Evolutionary conservation across 1,284 basidiomycete genomes (phyloP).

Genomic region (Tylopilus orsonianus): DNA sequence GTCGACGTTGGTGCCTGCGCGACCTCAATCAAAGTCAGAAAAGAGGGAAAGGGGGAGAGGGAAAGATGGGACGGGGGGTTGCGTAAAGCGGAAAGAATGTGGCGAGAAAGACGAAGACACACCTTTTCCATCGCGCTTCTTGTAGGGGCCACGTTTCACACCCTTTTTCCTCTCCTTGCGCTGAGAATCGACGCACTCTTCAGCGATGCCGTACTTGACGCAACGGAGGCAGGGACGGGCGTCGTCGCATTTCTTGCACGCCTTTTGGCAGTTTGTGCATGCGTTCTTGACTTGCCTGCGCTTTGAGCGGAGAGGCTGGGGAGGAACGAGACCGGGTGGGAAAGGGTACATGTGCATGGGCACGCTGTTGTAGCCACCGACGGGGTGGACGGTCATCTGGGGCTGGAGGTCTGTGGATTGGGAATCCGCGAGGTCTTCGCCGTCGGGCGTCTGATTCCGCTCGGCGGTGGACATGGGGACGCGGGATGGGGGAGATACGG

Average conservation of each 20-base stretch:
- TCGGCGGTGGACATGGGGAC: conserved; percentile 33
- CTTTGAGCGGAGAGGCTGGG: conserved; percentile 61
- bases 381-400: conserved; percentile 51
- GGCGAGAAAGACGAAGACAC: conserved; percentile 38
- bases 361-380: conserved; percentile 49
- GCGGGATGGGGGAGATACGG: conserved; percentile 14
- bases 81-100: conserved; percentile 20
- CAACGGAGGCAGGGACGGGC: conserved; percentile 84
- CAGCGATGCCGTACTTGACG: conserved; percentile 79
- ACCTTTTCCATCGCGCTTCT: conserved; percentile 88
- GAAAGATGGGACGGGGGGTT: conserved; percentile 6
- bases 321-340: conserved; percentile 46
- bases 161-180: conserved; percentile 86
- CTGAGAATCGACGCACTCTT: conserved; percentile 79
- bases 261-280: conserved; percentile 86
- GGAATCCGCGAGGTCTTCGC: conserved; percentile 36
- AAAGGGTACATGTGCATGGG: conserved; percentile 70
- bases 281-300: conserved; percentile 89
- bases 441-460: conserved; percentile 39
- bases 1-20: conserved; percentile 55
- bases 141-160: conserved; percentile 87
- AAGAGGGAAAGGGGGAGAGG: conserved; percentile 21
- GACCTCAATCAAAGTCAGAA: conserved; percentile 47
- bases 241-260: conserved; percentile 90
- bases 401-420: conserved; percentile 45